phyloP scores from a whole-genome alignment of 164 flowering plant species.

The Liquidambar formosana region DNA sequence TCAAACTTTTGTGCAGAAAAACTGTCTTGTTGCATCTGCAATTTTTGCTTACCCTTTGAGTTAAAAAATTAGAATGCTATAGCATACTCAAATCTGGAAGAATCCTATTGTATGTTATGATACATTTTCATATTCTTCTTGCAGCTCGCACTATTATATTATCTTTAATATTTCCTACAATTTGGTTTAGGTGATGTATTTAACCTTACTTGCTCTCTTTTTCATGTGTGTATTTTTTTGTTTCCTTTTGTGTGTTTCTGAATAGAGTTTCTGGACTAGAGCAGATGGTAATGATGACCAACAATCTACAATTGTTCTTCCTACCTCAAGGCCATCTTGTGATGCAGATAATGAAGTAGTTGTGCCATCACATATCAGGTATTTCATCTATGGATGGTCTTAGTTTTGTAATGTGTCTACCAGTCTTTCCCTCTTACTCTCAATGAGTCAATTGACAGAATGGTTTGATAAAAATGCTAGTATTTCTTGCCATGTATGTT shows the following conservation, averaged over 20 bases:
- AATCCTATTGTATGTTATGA: background rate
- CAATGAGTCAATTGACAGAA: background rate
- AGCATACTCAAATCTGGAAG: background rate
- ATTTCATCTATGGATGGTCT: conserved; percentile 4
- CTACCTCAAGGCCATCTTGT: conserved; percentile 25
- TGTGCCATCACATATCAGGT: conserved; percentile 47
- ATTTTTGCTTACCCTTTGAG: background rate
- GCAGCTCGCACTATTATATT: background rate
- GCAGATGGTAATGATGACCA: conserved; percentile 47
- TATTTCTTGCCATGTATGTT: background rate
- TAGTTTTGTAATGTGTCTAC: background rate
- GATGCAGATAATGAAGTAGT: conserved; percentile 34
- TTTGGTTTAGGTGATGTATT: background rate
- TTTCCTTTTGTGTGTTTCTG: conserved; percentile 16
- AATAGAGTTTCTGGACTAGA: conserved; percentile 40
- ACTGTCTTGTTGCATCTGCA: background rate
- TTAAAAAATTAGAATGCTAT: background rate
- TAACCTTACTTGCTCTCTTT: background rate
- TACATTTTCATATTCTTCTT: conserved; percentile 2
- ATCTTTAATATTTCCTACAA: background rate
- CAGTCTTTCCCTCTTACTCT: background rate
- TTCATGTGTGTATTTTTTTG: background rate
- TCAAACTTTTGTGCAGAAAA: background rate
- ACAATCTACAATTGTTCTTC: conserved; percentile 24
- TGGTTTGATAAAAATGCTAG: background rate